phyloP scores from a whole-genome alignment of 1,284 basidiomycete species.

The Mycena sp. region DNA sequence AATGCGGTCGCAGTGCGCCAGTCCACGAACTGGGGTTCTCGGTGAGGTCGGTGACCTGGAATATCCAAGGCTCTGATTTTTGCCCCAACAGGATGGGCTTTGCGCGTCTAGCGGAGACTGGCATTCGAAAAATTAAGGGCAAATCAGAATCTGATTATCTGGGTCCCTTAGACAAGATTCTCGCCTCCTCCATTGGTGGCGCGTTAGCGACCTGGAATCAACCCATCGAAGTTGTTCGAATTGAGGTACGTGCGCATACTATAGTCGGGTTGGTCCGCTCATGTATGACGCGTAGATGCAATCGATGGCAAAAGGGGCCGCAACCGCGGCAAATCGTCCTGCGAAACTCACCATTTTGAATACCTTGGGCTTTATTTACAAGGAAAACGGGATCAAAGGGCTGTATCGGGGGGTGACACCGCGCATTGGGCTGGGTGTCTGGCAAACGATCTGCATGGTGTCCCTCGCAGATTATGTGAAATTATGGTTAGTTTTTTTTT shows the following conservation, averaged over 20 bases:
- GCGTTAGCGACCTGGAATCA: conserved; percentile 99
- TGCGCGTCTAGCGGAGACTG: conserved; percentile 89
- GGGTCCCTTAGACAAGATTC: conserved; percentile 86
- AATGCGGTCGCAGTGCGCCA: conserved; percentile 98
- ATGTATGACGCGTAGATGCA: conserved; percentile 95
- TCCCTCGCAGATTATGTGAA: conserved; percentile 97
- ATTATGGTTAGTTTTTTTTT: conserved; percentile 67
- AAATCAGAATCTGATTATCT: conserved; percentile 82
- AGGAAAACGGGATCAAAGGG: conserved; percentile 96
- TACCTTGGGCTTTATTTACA: conserved; percentile 94
- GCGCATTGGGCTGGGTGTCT: conserved; percentile 94
- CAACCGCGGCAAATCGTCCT: conserved; percentile 77
- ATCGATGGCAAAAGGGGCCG: conserved; percentile 91
- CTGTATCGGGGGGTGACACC: conserved; percentile 98
- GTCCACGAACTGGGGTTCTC: conserved; percentile 99
- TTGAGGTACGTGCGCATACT: conserved; percentile 71
- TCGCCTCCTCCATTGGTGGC: conserved; percentile 92
- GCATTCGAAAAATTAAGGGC: conserved; percentile 82
- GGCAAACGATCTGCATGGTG: conserved; percentile 99
- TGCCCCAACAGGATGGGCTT: conserved; percentile 85
- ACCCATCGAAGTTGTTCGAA: conserved; percentile 96
- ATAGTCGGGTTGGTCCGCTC: too few relatives aligned
- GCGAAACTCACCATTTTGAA: conserved; percentile 92
- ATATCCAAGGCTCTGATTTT: conserved; percentile 12
- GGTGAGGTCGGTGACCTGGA: conserved; percentile 54